phyloP scores from a whole-genome alignment of 1,284 basidiomycete species.

The Naganishia sp. region DNA sequence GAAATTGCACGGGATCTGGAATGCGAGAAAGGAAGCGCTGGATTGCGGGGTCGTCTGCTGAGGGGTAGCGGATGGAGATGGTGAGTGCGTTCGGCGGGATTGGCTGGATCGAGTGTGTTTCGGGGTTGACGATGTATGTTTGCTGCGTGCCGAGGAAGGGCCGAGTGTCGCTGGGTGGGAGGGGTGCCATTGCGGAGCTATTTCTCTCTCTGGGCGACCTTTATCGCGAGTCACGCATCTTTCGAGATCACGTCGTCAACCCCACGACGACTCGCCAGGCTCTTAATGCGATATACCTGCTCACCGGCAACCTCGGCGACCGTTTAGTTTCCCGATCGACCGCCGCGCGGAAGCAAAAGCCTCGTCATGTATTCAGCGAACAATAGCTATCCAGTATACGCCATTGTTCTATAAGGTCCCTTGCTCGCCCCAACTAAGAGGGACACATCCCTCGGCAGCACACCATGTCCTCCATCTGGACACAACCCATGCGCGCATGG shows the following conservation, averaged over 20 bases:
- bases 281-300: too few relatives aligned
- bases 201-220: too few relatives aligned
- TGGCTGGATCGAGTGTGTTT: not conserved
- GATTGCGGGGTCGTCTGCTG: not conserved
- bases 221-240: too few relatives aligned
- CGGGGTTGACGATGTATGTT: slow-evolving; percentile 11
- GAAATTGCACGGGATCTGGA: slow-evolving; percentile 10
- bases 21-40: slow-evolving; percentile 7
- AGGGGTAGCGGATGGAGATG: slow-evolving; percentile 4
- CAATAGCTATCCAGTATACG: not conserved
- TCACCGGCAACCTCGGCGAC: not conserved
- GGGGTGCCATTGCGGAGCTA: not conserved
- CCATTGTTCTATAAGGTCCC: not conserved
- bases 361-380: not conserved
- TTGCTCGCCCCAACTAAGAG: not conserved
- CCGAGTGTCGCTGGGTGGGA: not conserved
- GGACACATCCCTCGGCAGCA: not conserved
- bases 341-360: not conserved
- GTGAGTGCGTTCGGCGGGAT: slow-evolving; percentile 1
- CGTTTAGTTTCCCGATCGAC: not conserved
- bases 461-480: slow-evolving; percentile 36
- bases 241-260: too few relatives aligned
- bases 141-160: slow-evolving; percentile 15
- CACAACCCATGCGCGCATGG: slow-evolving; percentile 32
- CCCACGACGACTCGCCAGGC: too few relatives aligned